Evolutionary conservation across 2,329 filamentous ascomycete species (phyloP), one percentile per base, ranked within the genome.

Genomic region (Polychaeton citri): DNA sequence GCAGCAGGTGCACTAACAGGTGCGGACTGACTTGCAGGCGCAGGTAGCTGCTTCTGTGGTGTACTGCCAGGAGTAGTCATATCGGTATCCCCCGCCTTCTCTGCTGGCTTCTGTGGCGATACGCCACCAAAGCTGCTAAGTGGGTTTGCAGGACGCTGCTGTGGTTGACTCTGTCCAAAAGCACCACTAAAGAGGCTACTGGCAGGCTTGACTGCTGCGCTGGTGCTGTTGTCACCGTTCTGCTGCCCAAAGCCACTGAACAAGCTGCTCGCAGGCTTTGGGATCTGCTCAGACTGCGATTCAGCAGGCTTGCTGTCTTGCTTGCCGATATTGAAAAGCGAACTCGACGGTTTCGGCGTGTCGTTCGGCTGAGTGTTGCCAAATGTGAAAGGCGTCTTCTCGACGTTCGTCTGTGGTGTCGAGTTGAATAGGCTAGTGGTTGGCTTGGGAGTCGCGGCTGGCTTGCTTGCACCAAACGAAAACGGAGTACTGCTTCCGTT

Each of bases 11-110:
- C 24, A 28, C 24, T 15, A 12, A 12, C 12, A 28, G 15, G 4
- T 7, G 24, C 24, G 12, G 24, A 28, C 24, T 28, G 24, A 7
- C 7, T 28, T 5, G 3, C 15, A 15, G 24, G 15, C 3, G 24
- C 24, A 12, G 12, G 24, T 12, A 10, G 12, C 15, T 10, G 15
- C 24, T 28, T 28, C 24, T 28, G 24, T 24, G 47, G 43, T 32
- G 43, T 49, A 19, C 35, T 45, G 21, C 38, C 37, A 5, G 48
- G 45, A 10, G 43, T 53, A n/a, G 38, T 37, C 48, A 49, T 52
- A 26, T 45, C 46, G 16, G 46, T 47, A 34, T 52, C 45, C 21
- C 51, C 43, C 12, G 15, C 7, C 24, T 28, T 28, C 15, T 28
- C 24, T 7, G 24, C 24, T 4, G 24, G 24, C 24, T 28, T 28